These are phyloP conservation scores for Phytophthora meadii DNA, from an alignment of 352 stramenopile genomes.

Conservation along the genomic window DNA sequence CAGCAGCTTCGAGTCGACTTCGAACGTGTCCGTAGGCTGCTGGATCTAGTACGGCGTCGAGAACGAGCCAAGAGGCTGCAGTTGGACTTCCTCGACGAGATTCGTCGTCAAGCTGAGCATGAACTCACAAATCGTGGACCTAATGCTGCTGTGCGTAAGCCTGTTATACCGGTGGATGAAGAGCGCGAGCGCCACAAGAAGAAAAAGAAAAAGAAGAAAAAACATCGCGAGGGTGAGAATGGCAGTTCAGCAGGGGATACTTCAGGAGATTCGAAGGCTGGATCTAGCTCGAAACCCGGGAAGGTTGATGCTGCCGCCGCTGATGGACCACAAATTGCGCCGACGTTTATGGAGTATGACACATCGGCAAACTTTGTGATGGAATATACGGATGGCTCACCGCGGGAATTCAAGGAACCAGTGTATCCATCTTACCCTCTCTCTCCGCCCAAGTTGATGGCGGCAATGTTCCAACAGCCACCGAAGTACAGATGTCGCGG, in stretches of 20 bases:
- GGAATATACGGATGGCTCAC: constrained; percentile 41
- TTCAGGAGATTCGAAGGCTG: constrained; percentile 22
- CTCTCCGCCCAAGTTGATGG: constrained; percentile 65
- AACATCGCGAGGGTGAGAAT: constrained; percentile 60
- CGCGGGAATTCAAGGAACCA: constrained; percentile 33
- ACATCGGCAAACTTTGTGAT: constrained; percentile 71
- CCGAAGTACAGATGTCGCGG: constrained; percentile 77
- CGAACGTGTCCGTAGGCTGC: constrained; percentile 84
- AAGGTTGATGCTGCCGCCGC: constrained; percentile 24
- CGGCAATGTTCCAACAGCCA: constrained; percentile 70
- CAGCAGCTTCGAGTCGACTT: constrained; percentile 94
- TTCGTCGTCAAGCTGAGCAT: constrained; percentile 68
- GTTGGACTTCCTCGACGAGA: constrained; percentile 85
- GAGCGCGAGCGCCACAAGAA: constrained; percentile 61
- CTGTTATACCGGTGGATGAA: constrained; percentile 59
- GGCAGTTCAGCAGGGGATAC: constrained; percentile 14
- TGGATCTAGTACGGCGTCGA: constrained; percentile 86
- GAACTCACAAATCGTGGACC: constrained; percentile 56
- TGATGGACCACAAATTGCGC: constrained; percentile 45
- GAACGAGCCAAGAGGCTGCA: constrained; percentile 87
- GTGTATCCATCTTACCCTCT: constrained; percentile 76
- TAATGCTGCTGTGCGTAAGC: constrained; percentile 53
- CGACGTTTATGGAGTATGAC: constrained; percentile 82
- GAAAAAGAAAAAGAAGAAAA: constrained; percentile 81
- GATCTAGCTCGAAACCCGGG: constrained; percentile 15